phyloP scores from a whole-genome alignment of 352 stramenopile species.

The Pythium vanterpoolii region DNA sequence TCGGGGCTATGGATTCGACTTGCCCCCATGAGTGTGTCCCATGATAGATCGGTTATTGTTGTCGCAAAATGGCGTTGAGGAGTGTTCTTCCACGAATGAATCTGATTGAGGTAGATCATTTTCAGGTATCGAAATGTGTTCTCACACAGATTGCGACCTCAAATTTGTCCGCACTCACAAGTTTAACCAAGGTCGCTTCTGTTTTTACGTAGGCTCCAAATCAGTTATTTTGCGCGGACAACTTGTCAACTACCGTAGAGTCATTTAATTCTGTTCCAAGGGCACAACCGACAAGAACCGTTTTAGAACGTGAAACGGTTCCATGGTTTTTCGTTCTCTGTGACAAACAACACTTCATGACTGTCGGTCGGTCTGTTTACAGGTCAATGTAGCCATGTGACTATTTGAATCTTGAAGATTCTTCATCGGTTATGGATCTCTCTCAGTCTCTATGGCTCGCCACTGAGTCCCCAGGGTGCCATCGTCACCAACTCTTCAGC shows the following conservation, averaged over 20 bases:
- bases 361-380: neutral
- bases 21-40: neutral
- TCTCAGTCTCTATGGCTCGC: conserved; percentile 2
- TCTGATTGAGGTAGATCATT: neutral
- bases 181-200: neutral
- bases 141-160: neutral
- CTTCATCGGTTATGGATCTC: neutral
- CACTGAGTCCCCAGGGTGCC: conserved; percentile 68
- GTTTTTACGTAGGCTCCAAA: too few relatives aligned
- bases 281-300: neutral
- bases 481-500: conserved; percentile 98
- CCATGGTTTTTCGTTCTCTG: too few relatives aligned
- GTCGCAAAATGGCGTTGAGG: neutral
- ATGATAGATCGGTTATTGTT: neutral
- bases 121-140: neutral
- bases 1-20: neutral
- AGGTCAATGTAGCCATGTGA: conserved; percentile 5
- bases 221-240: too few relatives aligned
- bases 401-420: conserved; percentile 23
- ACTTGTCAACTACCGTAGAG: neutral
- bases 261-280: neutral
- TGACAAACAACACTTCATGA: neutral
- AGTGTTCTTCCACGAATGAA: neutral
- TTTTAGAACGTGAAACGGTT: neutral
- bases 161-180: too few relatives aligned